Evolutionary conservation across 768 basidiomycete species (phyloP), one percentile per base, ranked within the genome.

Genomic region (Psilocybe cubensis): DNA sequence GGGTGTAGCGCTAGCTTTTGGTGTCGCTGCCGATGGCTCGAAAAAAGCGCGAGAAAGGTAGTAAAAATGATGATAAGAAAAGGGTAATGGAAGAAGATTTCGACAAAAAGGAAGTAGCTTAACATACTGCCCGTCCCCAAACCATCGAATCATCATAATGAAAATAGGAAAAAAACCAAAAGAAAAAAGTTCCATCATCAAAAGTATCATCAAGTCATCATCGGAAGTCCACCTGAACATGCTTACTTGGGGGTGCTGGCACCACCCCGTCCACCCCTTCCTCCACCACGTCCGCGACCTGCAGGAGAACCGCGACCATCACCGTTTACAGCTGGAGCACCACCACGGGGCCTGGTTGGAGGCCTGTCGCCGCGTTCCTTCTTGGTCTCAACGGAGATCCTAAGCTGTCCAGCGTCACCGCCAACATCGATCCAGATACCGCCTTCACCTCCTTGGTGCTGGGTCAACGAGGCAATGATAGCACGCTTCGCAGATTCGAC

Each of bases 281-380:
- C 59, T 14, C 60, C 62, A 41, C 66, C 25, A 42, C 76, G 72
- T 14, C 80, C 65, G 29, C 46, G 55, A 42, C 57, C 60, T 31
- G 68, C 69, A 38, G 49, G 35, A 1, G 53, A 41, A 23, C 72
- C 72, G 48, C 70, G 70, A 31, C 69, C 79, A 29, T 77, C 75
- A 62, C 76, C 83, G 51, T 62, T 60, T 5, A 46, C 52, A 4
- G 44, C 33, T 8, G 46, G 29, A 24, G 77, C 75, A 28, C 86
- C 88, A 40, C 88, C 86, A 17, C 89, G 80, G 80, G 85, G 84
- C 29, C 89, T 74, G 61, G 73, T 79, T 2, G 79, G 74, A 2
- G 88, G 87, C 55, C 95, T 76, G n/a, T 97, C 94, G 33, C 86
- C 85, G 43, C 94, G 83, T 76, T 98, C 95, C 79, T 94, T 97